These are phyloP conservation scores for Nematodospora valgi DNA, from an alignment of 805 yeast species.

Conservation along the genomic window DNA sequence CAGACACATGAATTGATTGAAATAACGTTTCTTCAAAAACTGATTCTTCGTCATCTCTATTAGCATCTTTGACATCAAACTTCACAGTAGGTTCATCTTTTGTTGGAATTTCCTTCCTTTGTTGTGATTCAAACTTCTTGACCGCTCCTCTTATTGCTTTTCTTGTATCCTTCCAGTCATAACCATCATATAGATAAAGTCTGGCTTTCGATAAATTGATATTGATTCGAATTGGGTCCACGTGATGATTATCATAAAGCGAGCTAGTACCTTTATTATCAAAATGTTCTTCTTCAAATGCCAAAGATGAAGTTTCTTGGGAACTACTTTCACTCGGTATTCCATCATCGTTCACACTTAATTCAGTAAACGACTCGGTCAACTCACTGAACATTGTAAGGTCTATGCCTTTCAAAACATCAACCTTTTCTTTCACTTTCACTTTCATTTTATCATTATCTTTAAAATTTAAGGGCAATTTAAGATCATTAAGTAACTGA, in stretches of 20 bases:
- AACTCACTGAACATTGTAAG: conserved; percentile 23
- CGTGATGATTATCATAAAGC: background rate
- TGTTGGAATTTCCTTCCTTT: conserved; percentile 23
- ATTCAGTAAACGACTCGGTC: conserved; percentile 3
- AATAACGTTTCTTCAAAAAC: conserved; percentile 63
- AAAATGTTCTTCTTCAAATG: conserved; percentile 28
- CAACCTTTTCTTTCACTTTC: conserved; percentile 14
- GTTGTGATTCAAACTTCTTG: conserved; percentile 53
- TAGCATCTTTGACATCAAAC: conserved; percentile 10
- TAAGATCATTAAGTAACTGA: conserved; percentile 68
- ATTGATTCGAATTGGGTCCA: conserved; percentile 25
- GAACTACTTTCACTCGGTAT: conserved; percentile 10
- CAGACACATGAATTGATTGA: conserved; percentile 73
- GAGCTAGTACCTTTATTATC: conserved; percentile 4
- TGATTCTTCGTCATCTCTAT: conserved; percentile 11
- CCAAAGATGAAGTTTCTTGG: conserved; percentile 5
- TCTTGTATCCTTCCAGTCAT: conserved; percentile 84
- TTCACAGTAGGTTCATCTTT: conserved; percentile 8
- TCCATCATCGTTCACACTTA: conserved; percentile 5
- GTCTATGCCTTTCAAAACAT: conserved; percentile 39
- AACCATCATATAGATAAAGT: conserved; percentile 77
- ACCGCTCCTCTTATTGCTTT: conserved; percentile 63
- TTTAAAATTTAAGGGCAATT: conserved; percentile 58
- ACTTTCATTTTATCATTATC: conserved; percentile 59
- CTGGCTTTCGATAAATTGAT: conserved; percentile 36